Base-by-base conservation (phyloP, 148 eudicot species). In the Vaccinium macrocarpon region DNA sequence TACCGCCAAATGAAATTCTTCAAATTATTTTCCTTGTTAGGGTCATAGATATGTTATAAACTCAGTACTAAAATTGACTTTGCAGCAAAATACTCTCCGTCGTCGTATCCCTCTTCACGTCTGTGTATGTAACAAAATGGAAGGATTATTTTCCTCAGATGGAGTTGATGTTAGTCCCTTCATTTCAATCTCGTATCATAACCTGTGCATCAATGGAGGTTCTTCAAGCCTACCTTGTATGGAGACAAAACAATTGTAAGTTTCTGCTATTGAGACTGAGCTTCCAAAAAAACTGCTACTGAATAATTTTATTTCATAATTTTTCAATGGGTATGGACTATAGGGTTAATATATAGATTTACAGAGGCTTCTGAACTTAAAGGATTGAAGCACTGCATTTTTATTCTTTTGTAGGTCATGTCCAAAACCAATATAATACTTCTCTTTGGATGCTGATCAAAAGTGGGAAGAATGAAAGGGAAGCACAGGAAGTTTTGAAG, bases 221-320 rank as follows among this genome's bases (percentile, higher is more conserved):
- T 87, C 94, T 96, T 84, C 97, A 92, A 86, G 89, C 89, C 73
- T 96, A 91, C 90, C 91, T 96, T 85, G 86, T 88, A 46, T 96
- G 99, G 99, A 91, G 95, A 88, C 99, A 94, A 84, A 88, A 81
- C 29, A 90, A 92, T 51, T 96, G 99, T 96, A 88, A 91, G 98
- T 86, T 72, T 55, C 16, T 68, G 42, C 68, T 23, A 15, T 19
- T 52, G 42, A 71, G 23, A 77, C 23, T 42, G 19, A 56, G 72
- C 71, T 8, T 8, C 64, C 27, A 48, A 16, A 16, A 52, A 14
- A 46, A n/a, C 13, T 38, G 77, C 52, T 7, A n/a, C 12, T 0
- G 73, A 15, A 46, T 56, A 42, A 12, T 52, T 11, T 4, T 48
- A 6, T 73, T 29, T 29, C 70, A 27, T 14, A 35, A 42, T 23